Base-by-base conservation (phyloP, 305 asterid genomes). In the Fraxinus xanthoxyloides region DNA sequence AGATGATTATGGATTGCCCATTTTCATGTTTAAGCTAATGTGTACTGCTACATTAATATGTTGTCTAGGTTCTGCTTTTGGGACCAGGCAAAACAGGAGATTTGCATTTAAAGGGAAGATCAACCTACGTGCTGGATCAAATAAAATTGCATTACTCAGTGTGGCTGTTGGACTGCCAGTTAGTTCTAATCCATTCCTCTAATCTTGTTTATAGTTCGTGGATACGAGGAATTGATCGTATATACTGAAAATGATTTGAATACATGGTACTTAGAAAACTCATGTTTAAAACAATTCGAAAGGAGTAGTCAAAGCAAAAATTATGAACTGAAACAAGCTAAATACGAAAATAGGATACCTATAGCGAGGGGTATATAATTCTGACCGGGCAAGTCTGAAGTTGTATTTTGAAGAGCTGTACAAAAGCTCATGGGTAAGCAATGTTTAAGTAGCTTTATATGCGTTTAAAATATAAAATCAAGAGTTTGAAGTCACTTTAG, bases 121-220 rank as follows among this genome's bases (percentile, higher is more conserved):
- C 85, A 85, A 87, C 73, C 88, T 94, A 48, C 95, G 80, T 1
- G 92, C 97, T 43, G 99, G 99, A 72, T 78, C 88, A 28, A 96
- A 96, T 78, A 93, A 78, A 87, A 92, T 96, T 80, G 85, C 93
- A 48, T 92, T 96, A 83, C 97, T 96, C 65, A 96, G 99, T 74
- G 98, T 96, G 81, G 98, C 99, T 15, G 98, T 92, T 76, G 99
- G 99, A 82, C 80, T 96, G 85, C 98, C 97, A 24, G 99, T 96
- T 80, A 89, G 97, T 92, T 85, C 86, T 40, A 65, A 77, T 80
- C 75, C 28, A 13, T 70, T 72, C 1, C 43, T 6, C 28, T 31
- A 72, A 72, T 72, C 76, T 72, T 31, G 19, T 31, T 69, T 67
- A 67, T 67, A 67, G 21, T 67, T 65, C 4, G 31, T 28, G 73